Evolutionary conservation across 768 basidiomycete species (phyloP).

Genomic region (Podaxis carcinomalis): DNA sequence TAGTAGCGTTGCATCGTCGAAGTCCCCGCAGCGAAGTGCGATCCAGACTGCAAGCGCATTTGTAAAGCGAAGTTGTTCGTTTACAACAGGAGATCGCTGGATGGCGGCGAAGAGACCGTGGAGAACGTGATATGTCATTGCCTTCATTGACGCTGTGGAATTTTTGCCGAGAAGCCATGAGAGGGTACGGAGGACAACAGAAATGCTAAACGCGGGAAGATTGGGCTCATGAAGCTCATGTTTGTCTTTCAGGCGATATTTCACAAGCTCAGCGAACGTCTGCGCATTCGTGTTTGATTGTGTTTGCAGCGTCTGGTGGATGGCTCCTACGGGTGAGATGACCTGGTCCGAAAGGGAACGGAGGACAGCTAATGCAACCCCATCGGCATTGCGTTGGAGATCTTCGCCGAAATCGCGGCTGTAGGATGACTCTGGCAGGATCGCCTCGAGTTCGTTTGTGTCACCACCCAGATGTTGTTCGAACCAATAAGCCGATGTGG

Average conservation of each 20-base stretch:
- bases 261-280: slow-evolving; percentile 48
- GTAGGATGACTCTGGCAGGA: slow-evolving; percentile 11
- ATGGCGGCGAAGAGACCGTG: slow-evolving; percentile 68
- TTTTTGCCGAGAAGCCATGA: slow-evolving; percentile 51
- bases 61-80: slow-evolving; percentile 76
- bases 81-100: slow-evolving; percentile 66
- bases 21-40: slow-evolving; percentile 51
- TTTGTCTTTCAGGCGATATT: slow-evolving; percentile 43
- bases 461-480: slow-evolving; percentile 22
- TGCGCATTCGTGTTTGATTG: slow-evolving; percentile 15
- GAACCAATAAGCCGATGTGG: slow-evolving; percentile 48
- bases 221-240: slow-evolving; percentile 61
- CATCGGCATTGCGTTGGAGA: slow-evolving; percentile 41
- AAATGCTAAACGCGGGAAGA: slow-evolving; percentile 51
- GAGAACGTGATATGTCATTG: slow-evolving; percentile 74
- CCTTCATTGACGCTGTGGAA: slow-evolving; percentile 38
- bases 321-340: slow-evolving; percentile 44
- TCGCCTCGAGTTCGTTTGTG: slow-evolving; percentile 7
- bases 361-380: slow-evolving; percentile 55
- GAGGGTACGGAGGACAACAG: slow-evolving; percentile 49
- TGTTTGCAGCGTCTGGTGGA: slow-evolving; percentile 39
- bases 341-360: slow-evolving; percentile 68
- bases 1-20: slow-evolving; percentile 57
- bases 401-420: slow-evolving; percentile 15
- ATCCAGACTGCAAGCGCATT: slow-evolving; percentile 75